phyloP scores from a whole-genome alignment of 1,284 basidiomycete genomes.

The Cystobasidium slooffiae region DNA sequence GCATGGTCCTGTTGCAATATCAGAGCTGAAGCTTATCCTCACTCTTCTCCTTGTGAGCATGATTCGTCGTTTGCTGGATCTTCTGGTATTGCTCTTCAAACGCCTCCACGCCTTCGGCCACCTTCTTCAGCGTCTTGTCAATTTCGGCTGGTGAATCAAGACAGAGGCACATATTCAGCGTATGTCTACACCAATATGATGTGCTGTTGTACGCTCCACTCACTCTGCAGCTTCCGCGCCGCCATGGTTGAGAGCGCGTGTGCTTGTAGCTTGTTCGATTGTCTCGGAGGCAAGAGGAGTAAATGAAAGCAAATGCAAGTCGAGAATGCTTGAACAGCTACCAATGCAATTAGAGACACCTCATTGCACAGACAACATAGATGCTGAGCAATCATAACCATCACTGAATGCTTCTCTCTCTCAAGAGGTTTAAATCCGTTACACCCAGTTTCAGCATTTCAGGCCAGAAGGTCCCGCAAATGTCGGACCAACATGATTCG shows the following conservation, averaged over 20 bases:
- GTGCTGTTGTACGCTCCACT: slow-evolving; percentile 12
- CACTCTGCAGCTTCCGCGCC: slow-evolving; percentile 53
- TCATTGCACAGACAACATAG: neutral
- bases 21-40: neutral
- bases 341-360: neutral
- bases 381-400: too few species aligned
- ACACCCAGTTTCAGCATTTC: too few species aligned
- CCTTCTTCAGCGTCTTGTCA: slow-evolving; percentile 93
- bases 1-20: neutral
- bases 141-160: slow-evolving; percentile 66
- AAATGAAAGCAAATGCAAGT: neutral
- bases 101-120: slow-evolving; percentile 87
- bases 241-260: slow-evolving; percentile 48
- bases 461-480: too few species aligned
- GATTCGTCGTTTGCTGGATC: slow-evolving; percentile 86
- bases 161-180: neutral
- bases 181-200: neutral
- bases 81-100: slow-evolving; percentile 95
- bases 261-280: slow-evolving; percentile 12
- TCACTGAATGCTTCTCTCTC: too few species aligned
- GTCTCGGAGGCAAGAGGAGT: slow-evolving; percentile 9
- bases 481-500: too few species aligned
- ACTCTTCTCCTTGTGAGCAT: slow-evolving; percentile 82
- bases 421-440: too few species aligned
- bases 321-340: neutral